Base-by-base conservation (phyloP, 225 moss, liverwort and hornwort genomes). In the Bryum argenteum region DNA sequence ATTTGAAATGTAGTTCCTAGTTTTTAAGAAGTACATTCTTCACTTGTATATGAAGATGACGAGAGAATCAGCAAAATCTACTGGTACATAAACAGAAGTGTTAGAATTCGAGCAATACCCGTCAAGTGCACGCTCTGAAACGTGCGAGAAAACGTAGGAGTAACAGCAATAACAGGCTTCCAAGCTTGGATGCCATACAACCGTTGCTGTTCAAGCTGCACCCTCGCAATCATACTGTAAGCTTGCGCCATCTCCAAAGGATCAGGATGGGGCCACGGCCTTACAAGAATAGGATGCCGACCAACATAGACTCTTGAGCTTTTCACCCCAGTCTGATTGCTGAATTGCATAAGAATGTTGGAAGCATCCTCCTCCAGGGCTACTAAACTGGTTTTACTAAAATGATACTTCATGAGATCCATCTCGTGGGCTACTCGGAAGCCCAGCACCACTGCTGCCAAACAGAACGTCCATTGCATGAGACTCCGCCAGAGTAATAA, bases 251-350 rank as follows among this genome's bases (percentile, higher is more conserved):
- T 82, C 67, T 97, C 91, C 37, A 77, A 8, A 10, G 91, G 89
- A 80, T 97, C 86, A 2, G 96, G 96, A 67, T 97, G 91, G 16
- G 96, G 93, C 91, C 91, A 91, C 51, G 90, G 87, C 68, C 96
- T 80, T 51, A 91, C 72, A 78, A 93, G 74, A 73, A 97, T 97
- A 17, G 82, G 84, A 53, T 97, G 96, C 19, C 96, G 84, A 40
- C 96, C 96, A 4, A 97, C 96, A 68, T 91, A 88, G 51, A 97
- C 93, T 65, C 89, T 45, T 45, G 87, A 73, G 75, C 93, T 90
- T 62, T 89, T 93, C 11, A 51, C 68, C 8, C 82, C 90, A 41
- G 81, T 67, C 9, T 37, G 73, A 11, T 82, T 78, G 11, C 79
- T 54, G 28, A 58, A 40, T 28, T 55, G 39, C 24, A 44, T 43